These are phyloP conservation scores for Xylariaceae sp. DNA, from an alignment of 2,329 filamentous ascomycete species.

Conservation along the genomic window DNA sequence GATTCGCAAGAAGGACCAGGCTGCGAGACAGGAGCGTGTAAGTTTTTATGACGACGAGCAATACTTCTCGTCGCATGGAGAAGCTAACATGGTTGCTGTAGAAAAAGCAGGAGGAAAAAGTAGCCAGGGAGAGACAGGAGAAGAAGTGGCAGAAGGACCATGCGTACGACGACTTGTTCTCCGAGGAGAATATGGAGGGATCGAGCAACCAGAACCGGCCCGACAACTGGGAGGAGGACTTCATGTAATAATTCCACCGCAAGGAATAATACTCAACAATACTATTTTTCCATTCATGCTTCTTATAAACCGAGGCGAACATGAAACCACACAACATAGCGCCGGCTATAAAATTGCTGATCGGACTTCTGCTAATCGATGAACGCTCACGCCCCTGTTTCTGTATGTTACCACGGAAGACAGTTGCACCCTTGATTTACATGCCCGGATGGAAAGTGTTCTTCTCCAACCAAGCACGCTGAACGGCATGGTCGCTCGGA, in stretches of 20 bases:
- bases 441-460: background rate
- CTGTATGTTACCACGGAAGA: background rate
- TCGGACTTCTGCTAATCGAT: background rate
- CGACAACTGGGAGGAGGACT: conserved; percentile 80
- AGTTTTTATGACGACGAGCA: conserved; percentile 19
- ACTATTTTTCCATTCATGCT: background rate
- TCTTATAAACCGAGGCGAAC: background rate
- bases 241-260: conserved; percentile 58
- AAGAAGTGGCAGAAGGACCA: conserved; percentile 96
- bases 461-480: conserved; percentile 39
- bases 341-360: background rate
- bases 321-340: background rate
- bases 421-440: background rate
- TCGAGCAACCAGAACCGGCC: conserved; percentile 82
- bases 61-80: too few species aligned
- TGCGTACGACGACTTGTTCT: conserved; percentile 89
- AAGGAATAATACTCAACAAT: background rate
- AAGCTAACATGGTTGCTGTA: conserved; percentile 30
- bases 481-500: conserved; percentile 74
- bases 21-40: conserved; percentile 57
- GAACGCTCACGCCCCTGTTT: background rate
- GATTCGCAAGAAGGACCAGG: conserved; percentile 66
- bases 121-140: conserved; percentile 77
- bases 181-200: conserved; percentile 69
- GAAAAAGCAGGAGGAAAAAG: conserved; percentile 70